Conservation (phyloP, 2,329 filamentous ascomycete genomes). For the Diaporthe citriasiana region DNA sequence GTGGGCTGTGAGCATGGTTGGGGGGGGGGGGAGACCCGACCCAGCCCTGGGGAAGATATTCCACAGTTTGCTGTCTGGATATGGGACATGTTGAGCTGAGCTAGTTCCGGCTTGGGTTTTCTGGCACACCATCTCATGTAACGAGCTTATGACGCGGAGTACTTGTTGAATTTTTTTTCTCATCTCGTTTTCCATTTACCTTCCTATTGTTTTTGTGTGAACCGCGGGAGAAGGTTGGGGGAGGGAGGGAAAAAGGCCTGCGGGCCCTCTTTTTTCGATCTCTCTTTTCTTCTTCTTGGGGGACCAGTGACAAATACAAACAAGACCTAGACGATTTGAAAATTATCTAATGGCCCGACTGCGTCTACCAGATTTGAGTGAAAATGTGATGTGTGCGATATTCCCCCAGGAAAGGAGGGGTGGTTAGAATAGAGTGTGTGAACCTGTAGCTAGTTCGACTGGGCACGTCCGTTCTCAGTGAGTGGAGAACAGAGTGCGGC, state of each 20-base stretch:
- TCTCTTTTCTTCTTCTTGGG: constrained; percentile 38
- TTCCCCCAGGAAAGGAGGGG: not conserved
- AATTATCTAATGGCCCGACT: constrained; percentile 18
- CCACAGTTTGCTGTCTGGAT: constrained; percentile 31
- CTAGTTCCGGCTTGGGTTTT: constrained; percentile 11
- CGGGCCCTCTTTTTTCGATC: constrained; percentile 37
- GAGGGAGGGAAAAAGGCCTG: constrained; percentile 35
- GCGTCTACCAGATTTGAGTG: not conserved
- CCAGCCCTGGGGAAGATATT: not conserved
- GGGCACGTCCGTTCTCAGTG: not conserved
- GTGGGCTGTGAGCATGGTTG: not conserved
- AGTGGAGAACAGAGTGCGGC: not conserved
- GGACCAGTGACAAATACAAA: constrained; percentile 30
- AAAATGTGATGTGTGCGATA: not conserved
- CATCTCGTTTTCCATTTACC: no score
- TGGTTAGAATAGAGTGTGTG: not conserved
- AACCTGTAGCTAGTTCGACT: not conserved
- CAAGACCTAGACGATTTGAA: constrained; percentile 41
- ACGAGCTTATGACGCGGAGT: constrained; percentile 40
- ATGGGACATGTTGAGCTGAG: constrained; percentile 19
- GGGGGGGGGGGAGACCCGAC: not conserved
- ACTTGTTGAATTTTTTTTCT: constrained; percentile 8
- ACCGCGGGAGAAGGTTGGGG: constrained; percentile 14
- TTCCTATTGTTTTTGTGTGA: constrained; percentile 6
- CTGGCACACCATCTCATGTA: constrained; percentile 35